Evolutionary conservation across 768 basidiomycete genomes (phyloP).

Genomic region (Xanthoconium stramineum): DNA sequence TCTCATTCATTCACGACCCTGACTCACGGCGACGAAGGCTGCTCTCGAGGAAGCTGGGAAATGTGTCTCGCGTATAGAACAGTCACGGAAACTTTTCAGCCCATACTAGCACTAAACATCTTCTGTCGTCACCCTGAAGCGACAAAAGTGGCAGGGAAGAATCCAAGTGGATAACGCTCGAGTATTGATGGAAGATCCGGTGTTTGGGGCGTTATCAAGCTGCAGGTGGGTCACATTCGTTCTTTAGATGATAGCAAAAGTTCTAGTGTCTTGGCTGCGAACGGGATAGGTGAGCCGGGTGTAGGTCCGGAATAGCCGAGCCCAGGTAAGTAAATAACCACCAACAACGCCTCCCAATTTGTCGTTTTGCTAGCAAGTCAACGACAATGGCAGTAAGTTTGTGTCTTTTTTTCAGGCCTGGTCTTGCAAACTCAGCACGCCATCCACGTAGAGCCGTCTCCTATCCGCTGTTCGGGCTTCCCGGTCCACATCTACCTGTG

Average conservation of each 20-base stretch:
- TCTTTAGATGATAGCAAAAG: no score
- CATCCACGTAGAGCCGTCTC: constrained; percentile 18
- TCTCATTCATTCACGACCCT: not conserved
- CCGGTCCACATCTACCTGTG: constrained; percentile 13
- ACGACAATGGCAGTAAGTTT: constrained; percentile 27
- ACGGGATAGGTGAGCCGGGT: no score
- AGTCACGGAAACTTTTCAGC: no score
- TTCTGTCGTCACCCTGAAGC: not conserved
- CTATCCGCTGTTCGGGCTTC: constrained; percentile 17
- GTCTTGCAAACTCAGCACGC: not conserved
- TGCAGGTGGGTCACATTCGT: no score
- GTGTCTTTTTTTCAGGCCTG: not conserved
- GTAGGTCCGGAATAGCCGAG: not conserved
- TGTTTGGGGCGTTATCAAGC: no score
- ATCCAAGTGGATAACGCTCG: no score
- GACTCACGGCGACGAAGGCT: not conserved
- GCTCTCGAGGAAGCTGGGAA: not conserved
- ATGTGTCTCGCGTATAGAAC: no score
- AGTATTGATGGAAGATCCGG: no score
- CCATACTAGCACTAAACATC: not conserved
- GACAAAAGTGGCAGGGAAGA: not conserved
- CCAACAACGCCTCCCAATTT: constrained; percentile 25
- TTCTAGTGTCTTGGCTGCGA: no score
- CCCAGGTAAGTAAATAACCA: constrained; percentile 1
- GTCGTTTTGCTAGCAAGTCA: not conserved